Conservation (phyloP, 2,329 filamentous ascomycete genomes). For the Colletotrichum sublineola region DNA sequence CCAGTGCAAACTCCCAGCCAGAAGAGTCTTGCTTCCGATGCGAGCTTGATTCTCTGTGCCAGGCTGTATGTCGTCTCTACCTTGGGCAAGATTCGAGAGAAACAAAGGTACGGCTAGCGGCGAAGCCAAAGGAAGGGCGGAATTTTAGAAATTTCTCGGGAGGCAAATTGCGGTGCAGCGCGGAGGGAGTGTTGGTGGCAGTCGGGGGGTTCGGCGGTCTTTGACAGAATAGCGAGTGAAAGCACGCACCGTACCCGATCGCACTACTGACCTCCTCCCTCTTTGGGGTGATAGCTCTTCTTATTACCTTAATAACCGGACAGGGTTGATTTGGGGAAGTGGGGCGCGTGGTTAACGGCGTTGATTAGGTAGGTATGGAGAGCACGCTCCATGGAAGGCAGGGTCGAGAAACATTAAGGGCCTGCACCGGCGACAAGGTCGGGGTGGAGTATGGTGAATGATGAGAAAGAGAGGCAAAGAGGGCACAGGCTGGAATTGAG, state of each 20-base stretch:
- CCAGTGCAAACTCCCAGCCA: background rate
- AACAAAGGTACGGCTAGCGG: background rate
- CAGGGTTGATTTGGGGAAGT: slow-evolving; percentile 44
- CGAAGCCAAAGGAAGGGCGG: background rate
- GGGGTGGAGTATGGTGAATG: slow-evolving; percentile 1
- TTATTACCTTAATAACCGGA: slow-evolving; percentile 37
- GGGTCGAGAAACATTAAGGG: background rate
- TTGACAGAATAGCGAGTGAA: slow-evolving; percentile 26
- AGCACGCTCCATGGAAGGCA: slow-evolving; percentile 7
- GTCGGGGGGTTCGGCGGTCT: slow-evolving; percentile 16
- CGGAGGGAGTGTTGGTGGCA: background rate
- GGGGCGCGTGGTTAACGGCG: slow-evolving; percentile 34
- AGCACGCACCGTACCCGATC: slow-evolving; percentile 25
- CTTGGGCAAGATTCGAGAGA: background rate
- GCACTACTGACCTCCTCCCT: slow-evolving; percentile 31
- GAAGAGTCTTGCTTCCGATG: slow-evolving; percentile 28
- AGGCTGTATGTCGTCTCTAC: slow-evolving; percentile 3
- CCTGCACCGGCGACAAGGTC: slow-evolving; percentile 2
- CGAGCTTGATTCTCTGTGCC: slow-evolving; percentile 19
- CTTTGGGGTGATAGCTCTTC: slow-evolving; percentile 41
- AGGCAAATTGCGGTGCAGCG: slow-evolving; percentile 12
- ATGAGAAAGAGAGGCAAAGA: slow-evolving; percentile 21
- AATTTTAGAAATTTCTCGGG: background rate
- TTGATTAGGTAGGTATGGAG: slow-evolving; percentile 15
- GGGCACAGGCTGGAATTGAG: slow-evolving; percentile 12